Base-by-base conservation (phyloP, 2,329 filamentous ascomycete species). In the Colletotrichum spaethianum region DNA sequence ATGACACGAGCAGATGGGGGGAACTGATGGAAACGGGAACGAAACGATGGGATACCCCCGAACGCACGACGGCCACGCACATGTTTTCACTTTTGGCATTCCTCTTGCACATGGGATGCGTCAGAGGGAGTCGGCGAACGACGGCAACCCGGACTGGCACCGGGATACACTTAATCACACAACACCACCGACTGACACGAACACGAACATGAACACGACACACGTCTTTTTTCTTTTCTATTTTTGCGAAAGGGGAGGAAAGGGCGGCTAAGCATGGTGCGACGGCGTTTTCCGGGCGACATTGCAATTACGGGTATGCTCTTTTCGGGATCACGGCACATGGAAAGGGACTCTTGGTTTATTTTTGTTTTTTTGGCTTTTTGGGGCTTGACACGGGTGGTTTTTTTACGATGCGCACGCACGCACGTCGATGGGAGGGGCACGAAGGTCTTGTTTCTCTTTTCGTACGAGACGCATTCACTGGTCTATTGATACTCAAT, bases 171-270 rank as follows among this genome's bases (percentile, higher is more conserved):
- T 26, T 40, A 46, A 52, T 31, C 48, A 33, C 23, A 56, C 48
- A 12, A 38, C 52, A 67, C 31, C 50, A 56, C n/a, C 33, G 11
- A 38, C 36, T 14, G 48, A 28, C 46, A 50, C 48, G 66, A 38
- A 55, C 42, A 62, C 48, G 40, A 28, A 26, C 65, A 40, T 31
- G 53, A 56, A 70, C 46, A 61, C 63, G 63, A 70, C 53, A 11
- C 9, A 33, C n/a, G n/a, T 31, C n/a, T 62, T 38, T 11, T 28
- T 50, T 50, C n/a, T n/a, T n/a, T n/a, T n/a, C n/a, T n/a, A n/a
- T n/a, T n/a, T n/a, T n/a, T n/a, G n/a, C n/a, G n/a, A n/a, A n/a
- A n/a, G n/a, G n/a, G n/a, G n/a, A n/a, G n/a, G n/a, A n/a, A n/a
- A n/a, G 26, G n/a, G 8, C 20, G 23, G 38, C 57, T n/a, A 48